Conservation (phyloP, 306 rosid genomes). For the Gastrolobium bilobum region DNA sequence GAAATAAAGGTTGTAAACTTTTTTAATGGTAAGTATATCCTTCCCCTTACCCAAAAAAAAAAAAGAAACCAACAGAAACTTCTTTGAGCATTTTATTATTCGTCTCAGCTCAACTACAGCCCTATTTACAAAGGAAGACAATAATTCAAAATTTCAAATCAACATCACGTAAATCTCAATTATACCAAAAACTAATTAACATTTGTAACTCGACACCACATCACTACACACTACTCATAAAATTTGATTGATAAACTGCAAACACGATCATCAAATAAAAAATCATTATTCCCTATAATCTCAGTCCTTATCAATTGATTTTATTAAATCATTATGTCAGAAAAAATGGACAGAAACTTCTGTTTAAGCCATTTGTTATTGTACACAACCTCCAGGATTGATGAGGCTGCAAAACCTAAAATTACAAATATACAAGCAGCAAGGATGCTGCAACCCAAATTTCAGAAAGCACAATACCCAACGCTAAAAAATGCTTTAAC, state of each 20-base stretch:
- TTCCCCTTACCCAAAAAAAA: too few relatives aligned
- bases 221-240: not conserved
- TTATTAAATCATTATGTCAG: conserved; percentile 21
- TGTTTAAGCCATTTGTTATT: conserved; percentile 36
- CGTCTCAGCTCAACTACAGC: not conserved
- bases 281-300: not conserved
- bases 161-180: not conserved
- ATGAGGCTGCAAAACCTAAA: conserved; percentile 49
- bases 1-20: too few relatives aligned
- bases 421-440: conserved; percentile 50
- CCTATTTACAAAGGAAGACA: not conserved
- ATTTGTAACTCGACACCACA: not conserved
- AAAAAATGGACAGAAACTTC: conserved; percentile 36
- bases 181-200: not conserved
- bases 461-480: conserved; percentile 33
- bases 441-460: conserved; percentile 44
- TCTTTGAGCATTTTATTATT: not conserved
- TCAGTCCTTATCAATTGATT: conserved; percentile 40
- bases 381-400: conserved; percentile 46
- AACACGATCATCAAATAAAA: conserved; percentile 1
- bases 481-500: not conserved
- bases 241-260: conserved; percentile 13
- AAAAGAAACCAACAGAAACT: not conserved
- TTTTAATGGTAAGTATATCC: too few relatives aligned
- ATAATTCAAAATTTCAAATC: not conserved